Evolutionary conservation across 2,329 filamentous ascomycete genomes (phyloP).

Genomic region (Scedosporium dehoogii): DNA sequence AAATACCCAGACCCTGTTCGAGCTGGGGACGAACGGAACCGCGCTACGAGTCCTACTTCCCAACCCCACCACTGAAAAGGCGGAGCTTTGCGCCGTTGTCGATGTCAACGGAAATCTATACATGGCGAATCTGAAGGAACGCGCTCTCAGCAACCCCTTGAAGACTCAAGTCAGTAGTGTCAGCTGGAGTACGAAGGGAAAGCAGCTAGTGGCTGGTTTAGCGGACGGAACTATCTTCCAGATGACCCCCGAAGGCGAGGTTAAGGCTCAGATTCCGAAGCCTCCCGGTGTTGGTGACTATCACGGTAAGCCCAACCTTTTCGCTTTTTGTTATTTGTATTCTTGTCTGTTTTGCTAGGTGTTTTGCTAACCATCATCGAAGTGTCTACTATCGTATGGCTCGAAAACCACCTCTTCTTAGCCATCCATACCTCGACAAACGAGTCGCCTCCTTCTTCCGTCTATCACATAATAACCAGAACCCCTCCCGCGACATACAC

Average conservation of each 20-base stretch:
- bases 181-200: slow-evolving; percentile 88
- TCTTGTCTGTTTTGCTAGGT: no score
- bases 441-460: slow-evolving; percentile 49
- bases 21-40: slow-evolving; percentile 67
- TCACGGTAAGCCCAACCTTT: slow-evolving; percentile 45
- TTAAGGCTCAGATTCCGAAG: slow-evolving; percentile 69
- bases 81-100: slow-evolving; percentile 70
- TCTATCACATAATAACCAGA: slow-evolving; percentile 72
- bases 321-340: no score
- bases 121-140: slow-evolving; percentile 69
- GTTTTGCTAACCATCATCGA: not conserved
- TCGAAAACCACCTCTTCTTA: slow-evolving; percentile 80
- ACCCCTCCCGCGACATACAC: slow-evolving; percentile 49
- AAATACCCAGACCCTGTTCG: slow-evolving; percentile 57
- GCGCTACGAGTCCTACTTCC: slow-evolving; percentile 65
- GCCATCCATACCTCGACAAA: slow-evolving; percentile 63
- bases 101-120: slow-evolving; percentile 71
- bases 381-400: slow-evolving; percentile 79
- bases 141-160: slow-evolving; percentile 52
- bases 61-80: slow-evolving; percentile 67
- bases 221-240: slow-evolving; percentile 71
- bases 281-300: slow-evolving; percentile 58
- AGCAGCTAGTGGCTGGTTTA: slow-evolving; percentile 81
- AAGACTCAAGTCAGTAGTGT: slow-evolving; percentile 71
- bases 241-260: slow-evolving; percentile 70